These are phyloP conservation scores for Quercus parvula DNA, from an alignment of 306 rosid species.

Conservation along the genomic window DNA sequence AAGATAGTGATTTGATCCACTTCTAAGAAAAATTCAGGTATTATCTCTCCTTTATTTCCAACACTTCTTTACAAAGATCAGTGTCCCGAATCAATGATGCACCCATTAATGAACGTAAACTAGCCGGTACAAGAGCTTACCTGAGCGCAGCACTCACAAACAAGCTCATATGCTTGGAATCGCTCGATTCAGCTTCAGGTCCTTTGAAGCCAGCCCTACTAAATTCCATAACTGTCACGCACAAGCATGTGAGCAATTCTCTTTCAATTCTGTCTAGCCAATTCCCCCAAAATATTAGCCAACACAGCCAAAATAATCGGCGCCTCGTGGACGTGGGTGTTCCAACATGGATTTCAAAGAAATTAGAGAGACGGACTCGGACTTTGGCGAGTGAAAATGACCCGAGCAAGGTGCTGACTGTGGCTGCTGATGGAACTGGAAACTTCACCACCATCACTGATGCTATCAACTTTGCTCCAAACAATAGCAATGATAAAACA, in stretches of 20 bases:
- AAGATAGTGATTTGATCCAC: too few species aligned
- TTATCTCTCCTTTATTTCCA: too few species aligned
- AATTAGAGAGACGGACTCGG: conserved; percentile 15
- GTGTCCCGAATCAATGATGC: conserved; percentile 33
- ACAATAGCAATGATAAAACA: conserved; percentile 47
- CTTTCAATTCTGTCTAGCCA: conserved; percentile 49
- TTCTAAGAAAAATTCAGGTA: too few species aligned
- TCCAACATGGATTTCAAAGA: conserved; percentile 41
- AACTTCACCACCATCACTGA: too few species aligned
- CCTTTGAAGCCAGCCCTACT: conserved; percentile 51
- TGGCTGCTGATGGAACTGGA: conserved; percentile 25
- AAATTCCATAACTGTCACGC: conserved; percentile 38
- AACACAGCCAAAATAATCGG: conserved; percentile 14
- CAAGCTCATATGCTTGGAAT: conserved; percentile 81
- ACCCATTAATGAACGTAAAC: conserved; percentile 7
- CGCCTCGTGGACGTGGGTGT: conserved; percentile 28
- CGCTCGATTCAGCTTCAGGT: conserved; percentile 71
- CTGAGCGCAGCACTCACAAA: conserved; percentile 87
- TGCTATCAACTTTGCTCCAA: too few species aligned
- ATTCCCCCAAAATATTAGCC: conserved; percentile 34
- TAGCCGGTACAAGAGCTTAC: conserved; percentile 53
- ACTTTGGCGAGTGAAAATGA: conserved; percentile 39
- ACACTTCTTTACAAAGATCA: conserved; percentile 51
- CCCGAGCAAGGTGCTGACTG: conserved; percentile 69
- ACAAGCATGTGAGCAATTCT: conserved; percentile 61